phyloP scores from a whole-genome alignment of 192 early-diverging fungal species.

The Linnemannia hyalina region DNA sequence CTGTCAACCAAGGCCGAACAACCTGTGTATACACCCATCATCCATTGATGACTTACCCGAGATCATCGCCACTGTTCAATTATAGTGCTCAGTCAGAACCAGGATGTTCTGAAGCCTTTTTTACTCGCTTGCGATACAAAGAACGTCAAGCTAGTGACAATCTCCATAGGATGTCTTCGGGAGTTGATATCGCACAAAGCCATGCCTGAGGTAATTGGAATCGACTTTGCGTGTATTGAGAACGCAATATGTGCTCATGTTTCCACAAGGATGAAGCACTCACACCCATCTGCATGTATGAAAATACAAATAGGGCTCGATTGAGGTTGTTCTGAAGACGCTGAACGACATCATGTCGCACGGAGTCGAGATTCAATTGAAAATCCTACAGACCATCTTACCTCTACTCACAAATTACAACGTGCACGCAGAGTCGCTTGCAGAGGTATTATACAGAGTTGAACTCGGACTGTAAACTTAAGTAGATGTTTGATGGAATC shows the following conservation, averaged over 20 bases:
- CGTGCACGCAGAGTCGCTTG: conserved; percentile 86
- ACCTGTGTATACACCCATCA: not conserved
- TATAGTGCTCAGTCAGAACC: conserved; percentile 78
- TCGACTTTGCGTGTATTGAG: not conserved
- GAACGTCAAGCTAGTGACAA: conserved; percentile 82
- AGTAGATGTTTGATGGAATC: not conserved
- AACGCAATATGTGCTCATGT: not conserved
- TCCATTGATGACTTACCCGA: not conserved
- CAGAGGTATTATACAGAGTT: conserved; percentile 67
- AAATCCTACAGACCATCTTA: conserved; percentile 91
- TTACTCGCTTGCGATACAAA: conserved; percentile 88
- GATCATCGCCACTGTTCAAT: not conserved
- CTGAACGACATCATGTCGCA: conserved; percentile 77
- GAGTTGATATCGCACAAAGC: conserved; percentile 81
- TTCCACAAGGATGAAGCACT: not conserved
- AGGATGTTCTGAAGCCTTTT: conserved; percentile 88
- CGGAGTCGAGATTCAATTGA: conserved; percentile 91
- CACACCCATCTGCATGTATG: not conserved
- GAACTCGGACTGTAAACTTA: not conserved
- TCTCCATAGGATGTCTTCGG: conserved; percentile 88
- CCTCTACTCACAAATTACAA: conserved; percentile 90
- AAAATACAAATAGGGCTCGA: conserved; percentile 54
- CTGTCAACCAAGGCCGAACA: not conserved
- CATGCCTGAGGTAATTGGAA: conserved; percentile 71
- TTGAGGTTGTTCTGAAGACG: conserved; percentile 74